phyloP scores from a whole-genome alignment of 331 rosid genomes.

The Acacia pycnantha region DNA sequence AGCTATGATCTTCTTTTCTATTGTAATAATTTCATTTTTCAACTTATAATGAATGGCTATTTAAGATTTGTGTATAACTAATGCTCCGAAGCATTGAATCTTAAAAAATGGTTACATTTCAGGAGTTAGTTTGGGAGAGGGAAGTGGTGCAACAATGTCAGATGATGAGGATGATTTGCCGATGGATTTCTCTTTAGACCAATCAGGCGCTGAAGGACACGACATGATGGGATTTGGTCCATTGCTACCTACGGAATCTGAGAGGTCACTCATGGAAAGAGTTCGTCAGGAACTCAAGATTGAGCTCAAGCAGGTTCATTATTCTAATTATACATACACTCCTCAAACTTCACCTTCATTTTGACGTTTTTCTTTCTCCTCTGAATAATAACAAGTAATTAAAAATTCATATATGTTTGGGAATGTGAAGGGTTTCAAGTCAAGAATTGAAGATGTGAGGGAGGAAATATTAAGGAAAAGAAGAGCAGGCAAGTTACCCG shows the following conservation, averaged over 20 bases:
- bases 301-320: slow-evolving; percentile 89
- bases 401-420: too few relatives aligned
- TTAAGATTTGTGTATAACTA: too few relatives aligned
- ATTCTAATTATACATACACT: background rate
- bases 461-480: slow-evolving; percentile 94
- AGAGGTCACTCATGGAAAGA: slow-evolving; percentile 91
- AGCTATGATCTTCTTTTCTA: too few relatives aligned
- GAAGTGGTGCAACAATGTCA: slow-evolving; percentile 94
- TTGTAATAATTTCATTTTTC: too few relatives aligned
- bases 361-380: background rate
- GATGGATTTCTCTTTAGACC: slow-evolving; percentile 80
- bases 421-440: slow-evolving; percentile 81
- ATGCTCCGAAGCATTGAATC: too few relatives aligned
- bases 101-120: background rate
- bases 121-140: slow-evolving; percentile 93
- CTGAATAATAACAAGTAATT: background rate
- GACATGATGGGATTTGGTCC: slow-evolving; percentile 99
- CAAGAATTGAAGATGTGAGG: slow-evolving; percentile 96
- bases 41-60: too few relatives aligned
- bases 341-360: too few relatives aligned
- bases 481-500: slow-evolving; percentile 96
- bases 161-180: slow-evolving; percentile 89
- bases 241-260: slow-evolving; percentile 92
- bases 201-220: slow-evolving; percentile 60
- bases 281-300: slow-evolving; percentile 96